Percentiles rank a stretch among this genome's conserved stretches.
phyloP scores from a whole-genome alignment of 164 flowering plant species.

The Sedum album region DNA sequence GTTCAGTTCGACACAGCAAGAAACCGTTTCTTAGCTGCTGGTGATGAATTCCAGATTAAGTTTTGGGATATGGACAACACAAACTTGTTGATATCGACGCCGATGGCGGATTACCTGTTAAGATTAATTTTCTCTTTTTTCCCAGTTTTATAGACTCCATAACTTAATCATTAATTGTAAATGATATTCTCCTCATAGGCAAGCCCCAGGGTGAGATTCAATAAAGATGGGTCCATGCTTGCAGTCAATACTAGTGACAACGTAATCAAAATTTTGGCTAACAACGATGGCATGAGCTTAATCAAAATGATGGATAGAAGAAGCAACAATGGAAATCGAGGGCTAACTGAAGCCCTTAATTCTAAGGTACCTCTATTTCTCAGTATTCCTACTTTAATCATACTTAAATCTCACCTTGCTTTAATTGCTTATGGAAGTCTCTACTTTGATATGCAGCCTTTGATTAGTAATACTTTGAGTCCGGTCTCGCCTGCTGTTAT shows the following conservation, averaged over 20 bases:
- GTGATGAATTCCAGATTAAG: slow-evolving; percentile 83
- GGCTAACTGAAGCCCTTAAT: slow-evolving; percentile 36
- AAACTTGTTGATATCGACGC: slow-evolving; percentile 57
- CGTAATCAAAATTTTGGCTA: slow-evolving; percentile 84
- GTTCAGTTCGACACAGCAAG: slow-evolving; percentile 86
- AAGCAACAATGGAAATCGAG: slow-evolving; percentile 31
- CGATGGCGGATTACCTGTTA: slow-evolving; percentile 84
- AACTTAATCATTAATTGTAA: slow-evolving; percentile 5
- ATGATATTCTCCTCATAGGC: slow-evolving; percentile 7
- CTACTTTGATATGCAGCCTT: not conserved
- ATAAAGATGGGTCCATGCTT: slow-evolving; percentile 80
- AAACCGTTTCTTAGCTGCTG: slow-evolving; percentile 82
- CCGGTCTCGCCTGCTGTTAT: not conserved
- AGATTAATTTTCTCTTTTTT: slow-evolving; percentile 15
- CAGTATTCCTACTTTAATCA: not conserved
- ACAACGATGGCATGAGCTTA: slow-evolving; percentile 51
- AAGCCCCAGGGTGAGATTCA: slow-evolving; percentile 80
- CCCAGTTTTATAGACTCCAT: not conserved
- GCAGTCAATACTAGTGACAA: slow-evolving; percentile 75
- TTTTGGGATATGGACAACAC: slow-evolving; percentile 89
- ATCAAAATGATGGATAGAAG: slow-evolving; percentile 52
- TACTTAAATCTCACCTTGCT: not conserved
- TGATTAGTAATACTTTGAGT: not conserved
- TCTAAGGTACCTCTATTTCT: not conserved
- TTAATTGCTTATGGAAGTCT: not conserved